Base-by-base conservation (phyloP, 768 basidiomycete genomes). In the Lanmaoa pseudosensibilis region DNA sequence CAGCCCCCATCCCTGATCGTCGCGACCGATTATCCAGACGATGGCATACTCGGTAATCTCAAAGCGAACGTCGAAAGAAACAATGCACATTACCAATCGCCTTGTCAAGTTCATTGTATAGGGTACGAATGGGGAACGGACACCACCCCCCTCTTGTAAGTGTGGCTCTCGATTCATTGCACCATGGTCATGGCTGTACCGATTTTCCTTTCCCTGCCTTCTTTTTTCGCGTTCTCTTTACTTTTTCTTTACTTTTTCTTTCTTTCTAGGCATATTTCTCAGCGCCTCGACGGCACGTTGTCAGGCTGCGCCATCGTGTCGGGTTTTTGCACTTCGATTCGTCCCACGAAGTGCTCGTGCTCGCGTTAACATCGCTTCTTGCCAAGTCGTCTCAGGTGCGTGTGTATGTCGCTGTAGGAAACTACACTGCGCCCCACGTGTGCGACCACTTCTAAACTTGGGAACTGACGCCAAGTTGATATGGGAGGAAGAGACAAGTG, bases 91-190 rank as follows among this genome's bases (percentile, higher is more conserved):
- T 74, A 81, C 34, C 61, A 69, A 4, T 40, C 66, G 0, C 65
- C 70, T 2, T 84, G 82, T 59, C 62, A 59, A 1, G 77, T 89
- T 7, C 59, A 72, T 32, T 80, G 75, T 44, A 50, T 61, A 34
- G 84, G 83, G 16, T 84, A 86, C 67, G 84, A 83, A 60, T 91
- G 90, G 88, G 87, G 88, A 23, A 67, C 67, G 39, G 77, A 84
- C 63, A 64, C 75, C 15, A 54, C 63, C 25, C 65, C 69, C 21
- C 72, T 87, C 19, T 62, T 84, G 85, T 86, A 69, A 61, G 80
- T 71, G 21, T 50, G 32, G 46, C 15, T 1, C 46, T 8, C 36
- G 48, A 36, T 54, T 43, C 11, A 50, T 51, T 50, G 33, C 46
- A 40, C 39, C 37, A 12, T 13, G 46, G 40, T 50, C 54, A 30